Conservation (phyloP, 805 yeast genomes). For the Zygosaccharomyces gambellarensis region DNA sequence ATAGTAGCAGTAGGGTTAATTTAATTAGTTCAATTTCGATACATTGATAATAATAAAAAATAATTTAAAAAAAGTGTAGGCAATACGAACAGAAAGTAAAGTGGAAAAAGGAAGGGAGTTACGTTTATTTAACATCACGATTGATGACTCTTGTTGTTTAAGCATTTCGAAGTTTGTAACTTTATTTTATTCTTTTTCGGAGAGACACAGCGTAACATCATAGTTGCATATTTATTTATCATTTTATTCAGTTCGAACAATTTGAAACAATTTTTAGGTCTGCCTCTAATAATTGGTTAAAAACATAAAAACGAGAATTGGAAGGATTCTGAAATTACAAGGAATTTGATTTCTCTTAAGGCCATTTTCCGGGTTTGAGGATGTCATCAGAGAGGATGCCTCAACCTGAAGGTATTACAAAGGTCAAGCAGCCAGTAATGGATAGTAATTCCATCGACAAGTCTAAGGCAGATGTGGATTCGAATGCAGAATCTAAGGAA, state of each 20-base stretch:
- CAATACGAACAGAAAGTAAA: not conserved
- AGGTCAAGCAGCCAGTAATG: too few species aligned
- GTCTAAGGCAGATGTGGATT: too few species aligned
- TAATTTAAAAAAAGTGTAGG: not conserved
- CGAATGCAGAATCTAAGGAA: too few species aligned
- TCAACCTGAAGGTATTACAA: not conserved
- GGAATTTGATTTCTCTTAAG: slow-evolving; percentile 2
- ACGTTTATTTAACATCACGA: too few species aligned
- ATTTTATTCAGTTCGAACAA: too few species aligned
- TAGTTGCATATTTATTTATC: too few species aligned
- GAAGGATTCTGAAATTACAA: slow-evolving; percentile 1
- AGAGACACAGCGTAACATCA: not conserved
- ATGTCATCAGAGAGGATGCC: slow-evolving; percentile 1
- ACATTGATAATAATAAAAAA: too few species aligned
- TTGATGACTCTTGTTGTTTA: not conserved
- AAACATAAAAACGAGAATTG: slow-evolving; percentile 3
- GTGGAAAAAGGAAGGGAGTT: not conserved
- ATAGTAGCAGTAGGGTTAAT: too few species aligned
- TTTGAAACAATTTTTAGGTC: not conserved
- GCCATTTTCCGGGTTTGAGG: not conserved
- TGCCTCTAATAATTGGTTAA: not conserved
- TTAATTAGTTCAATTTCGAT: too few species aligned
- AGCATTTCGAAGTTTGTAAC: not conserved
- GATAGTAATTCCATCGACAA: too few species aligned
- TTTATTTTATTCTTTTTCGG: not conserved